Evolutionary conservation across 202 grass and related monocot genomes (phyloP).

Genomic region (Zoysia matrella): DNA sequence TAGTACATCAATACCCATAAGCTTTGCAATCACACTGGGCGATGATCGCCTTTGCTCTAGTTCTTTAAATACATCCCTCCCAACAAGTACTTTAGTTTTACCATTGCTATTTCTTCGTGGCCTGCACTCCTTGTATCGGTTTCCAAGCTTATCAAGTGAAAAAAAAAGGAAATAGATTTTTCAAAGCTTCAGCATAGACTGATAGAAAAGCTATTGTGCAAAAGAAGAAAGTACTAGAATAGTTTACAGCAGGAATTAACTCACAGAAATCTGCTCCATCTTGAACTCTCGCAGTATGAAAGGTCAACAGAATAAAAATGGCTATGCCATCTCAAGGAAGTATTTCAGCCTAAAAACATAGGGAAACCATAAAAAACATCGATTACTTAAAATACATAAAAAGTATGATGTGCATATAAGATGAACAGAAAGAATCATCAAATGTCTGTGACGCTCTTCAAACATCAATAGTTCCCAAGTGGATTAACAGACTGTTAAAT

Average conservation of each 20-base stretch:
- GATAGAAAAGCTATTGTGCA: neutral
- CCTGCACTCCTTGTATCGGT: slow-evolving; percentile 54
- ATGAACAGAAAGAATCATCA: slow-evolving; percentile 16
- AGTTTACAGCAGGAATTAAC: slow-evolving; percentile 29
- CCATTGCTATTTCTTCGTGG: slow-evolving; percentile 40
- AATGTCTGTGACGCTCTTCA: neutral
- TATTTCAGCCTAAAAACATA: slow-evolving; percentile 33
- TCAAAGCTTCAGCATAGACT: slow-evolving; percentile 33
- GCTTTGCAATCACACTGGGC: slow-evolving; percentile 89
- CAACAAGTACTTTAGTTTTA: slow-evolving; percentile 53
- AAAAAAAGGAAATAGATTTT: neutral
- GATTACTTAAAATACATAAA: neutral
- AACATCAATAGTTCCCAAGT: neutral
- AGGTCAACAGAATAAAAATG: slow-evolving; percentile 11
- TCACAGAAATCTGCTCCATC: slow-evolving; percentile 60
- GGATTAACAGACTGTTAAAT: neutral
- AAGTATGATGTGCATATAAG: neutral
- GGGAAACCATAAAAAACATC: slow-evolving; percentile 11
- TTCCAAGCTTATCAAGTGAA: slow-evolving; percentile 40
- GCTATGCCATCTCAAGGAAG: slow-evolving; percentile 35
- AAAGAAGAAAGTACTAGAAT: neutral
- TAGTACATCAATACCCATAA: slow-evolving; percentile 89
- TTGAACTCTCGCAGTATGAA: slow-evolving; percentile 7
- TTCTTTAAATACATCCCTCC: slow-evolving; percentile 62
- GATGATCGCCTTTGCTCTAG: slow-evolving; percentile 65